phyloP scores from a whole-genome alignment of 1,139 yeast genomes.

The Kodamaea sp. region DNA sequence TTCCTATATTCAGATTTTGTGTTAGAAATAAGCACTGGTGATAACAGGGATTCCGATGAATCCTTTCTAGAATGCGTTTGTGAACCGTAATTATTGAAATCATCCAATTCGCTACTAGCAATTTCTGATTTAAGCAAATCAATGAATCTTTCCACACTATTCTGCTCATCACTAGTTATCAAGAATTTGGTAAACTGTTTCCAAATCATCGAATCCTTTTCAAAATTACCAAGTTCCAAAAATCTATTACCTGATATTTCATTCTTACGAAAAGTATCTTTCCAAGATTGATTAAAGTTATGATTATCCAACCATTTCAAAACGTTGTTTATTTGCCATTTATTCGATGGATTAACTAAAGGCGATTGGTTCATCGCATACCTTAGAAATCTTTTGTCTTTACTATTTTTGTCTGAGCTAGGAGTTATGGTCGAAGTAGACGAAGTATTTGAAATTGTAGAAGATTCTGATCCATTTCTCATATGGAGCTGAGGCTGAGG shows the following conservation, averaged over 20 bases:
- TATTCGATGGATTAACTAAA: slow-evolving; percentile 19
- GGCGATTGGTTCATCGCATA: slow-evolving; percentile 42
- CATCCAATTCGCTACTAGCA: slow-evolving; percentile 8
- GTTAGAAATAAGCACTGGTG: slow-evolving; percentile 12
- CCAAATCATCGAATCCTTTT: slow-evolving; percentile 47
- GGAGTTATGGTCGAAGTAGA: slow-evolving; percentile 32
- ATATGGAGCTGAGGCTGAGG: slow-evolving; percentile 19
- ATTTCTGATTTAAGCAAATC: slow-evolving; percentile 28
- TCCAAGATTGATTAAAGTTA: slow-evolving; percentile 73
- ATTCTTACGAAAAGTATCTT: slow-evolving; percentile 54
- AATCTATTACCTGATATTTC: slow-evolving; percentile 64
- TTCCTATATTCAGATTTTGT: slow-evolving; percentile 30
- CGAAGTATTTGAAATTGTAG: slow-evolving; percentile 32
- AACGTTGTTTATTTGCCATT: slow-evolving; percentile 73
- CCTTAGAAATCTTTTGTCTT: slow-evolving; percentile 41
- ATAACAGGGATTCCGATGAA: slow-evolving; percentile 18
- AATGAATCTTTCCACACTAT: slow-evolving; percentile 55
- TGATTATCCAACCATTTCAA: slow-evolving; percentile 62
- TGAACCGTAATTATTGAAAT: slow-evolving; percentile 10
- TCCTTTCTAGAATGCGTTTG: slow-evolving; percentile 18
- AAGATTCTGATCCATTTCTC: slow-evolving; percentile 38
- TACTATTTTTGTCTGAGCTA: slow-evolving; percentile 27
- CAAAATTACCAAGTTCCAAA: slow-evolving; percentile 66
- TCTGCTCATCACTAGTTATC: slow-evolving; percentile 37
- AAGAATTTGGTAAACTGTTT: slow-evolving; percentile 42